A percentile compares a stretch with the other conserved stretches of the same genome.
phyloP scores from a whole-genome alignment of 148 eudicot species.

The Oxyria digyna region DNA sequence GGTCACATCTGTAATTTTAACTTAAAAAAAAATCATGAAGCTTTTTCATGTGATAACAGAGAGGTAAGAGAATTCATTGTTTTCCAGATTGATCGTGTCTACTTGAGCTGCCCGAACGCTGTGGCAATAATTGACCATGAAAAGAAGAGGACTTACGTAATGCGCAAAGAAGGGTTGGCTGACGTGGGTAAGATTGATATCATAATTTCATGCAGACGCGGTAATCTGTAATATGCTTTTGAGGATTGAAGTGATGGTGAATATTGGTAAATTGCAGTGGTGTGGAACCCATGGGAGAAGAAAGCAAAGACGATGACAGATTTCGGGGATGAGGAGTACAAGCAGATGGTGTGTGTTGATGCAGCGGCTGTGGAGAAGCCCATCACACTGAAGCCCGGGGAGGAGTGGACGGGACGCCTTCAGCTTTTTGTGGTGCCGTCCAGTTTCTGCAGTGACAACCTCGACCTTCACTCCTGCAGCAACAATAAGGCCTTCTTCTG shows the following conservation, averaged over 20 bases:
- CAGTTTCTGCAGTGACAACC: conserved; percentile 54
- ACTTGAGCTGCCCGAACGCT: conserved; percentile 45
- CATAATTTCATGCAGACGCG: neutral
- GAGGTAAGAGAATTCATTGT: neutral
- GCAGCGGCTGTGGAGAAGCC: conserved; percentile 68
- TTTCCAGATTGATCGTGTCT: conserved; percentile 70
- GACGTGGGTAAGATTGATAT: conserved; percentile 52
- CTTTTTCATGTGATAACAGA: neutral
- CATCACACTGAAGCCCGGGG: conserved; percentile 69
- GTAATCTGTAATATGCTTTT: neutral
- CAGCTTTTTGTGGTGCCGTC: conserved; percentile 56
- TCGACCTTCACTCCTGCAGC: conserved; percentile 23
- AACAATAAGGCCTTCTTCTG: neutral
- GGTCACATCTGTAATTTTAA: conserved; percentile 26
- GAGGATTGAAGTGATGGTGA: too few species aligned
- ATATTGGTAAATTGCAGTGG: conserved; percentile 23
- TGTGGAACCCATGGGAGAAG: conserved; percentile 96
- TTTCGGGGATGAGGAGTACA: conserved; percentile 77
- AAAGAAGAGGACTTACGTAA: conserved; percentile 61
- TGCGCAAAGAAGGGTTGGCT: conserved; percentile 70
- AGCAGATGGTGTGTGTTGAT: conserved; percentile 75
- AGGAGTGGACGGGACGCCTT: conserved; percentile 74
- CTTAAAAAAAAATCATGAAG: neutral
- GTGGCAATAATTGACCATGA: conserved; percentile 81
- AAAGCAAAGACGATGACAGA: conserved; percentile 68